Base-by-base conservation (phyloP, 805 yeast species). In the Teunomyces stri region DNA sequence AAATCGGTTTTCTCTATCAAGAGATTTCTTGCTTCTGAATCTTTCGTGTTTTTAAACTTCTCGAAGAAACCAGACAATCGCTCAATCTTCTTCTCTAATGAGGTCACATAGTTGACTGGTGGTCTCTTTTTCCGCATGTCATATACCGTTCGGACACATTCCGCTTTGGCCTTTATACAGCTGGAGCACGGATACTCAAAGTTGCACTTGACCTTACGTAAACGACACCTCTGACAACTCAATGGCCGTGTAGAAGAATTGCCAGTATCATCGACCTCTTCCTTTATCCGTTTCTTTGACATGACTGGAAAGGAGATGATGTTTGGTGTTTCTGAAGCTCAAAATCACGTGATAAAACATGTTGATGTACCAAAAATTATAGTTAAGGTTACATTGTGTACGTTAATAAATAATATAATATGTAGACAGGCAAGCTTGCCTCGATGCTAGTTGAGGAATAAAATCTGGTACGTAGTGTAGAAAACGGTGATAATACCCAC, bases 61-160 rank as follows among this genome's bases (percentile, higher is more conserved):
- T 56, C 56, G 25, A 70, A 54, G 28, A 66, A 58, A 15, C 53
- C 49, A 38, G 60, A 56, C 20, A 70, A 50, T 15, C 55, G 48
- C 9, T 56, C 53, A 36, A 67, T 51, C 47, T 62, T 62, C 34
- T 56, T 56, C 54, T 72, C 81, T 38, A 79, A 57, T 2, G 70
- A 63, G 39, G 70, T 69, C n/a, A 79, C 82, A 54, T 79, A 79
- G 39, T 71, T 67, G 7, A 74, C 75, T 0, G 78, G 68, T 3
- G 80, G 79, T 41, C 83, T 60, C 48, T 73, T 75, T 52, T 76
- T 78, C 34, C 84, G 64, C 66, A 77, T 63, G 54, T 79, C 84
- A 50, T 68, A 70, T 10, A 71, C 70, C 11, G 74, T 71, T 31
- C 70, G 70, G 39, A 78, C 67, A 55, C 84, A 79, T 31, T 69